Percentiles rank a stretch among this genome's conserved stretches.
phyloP scores from a whole-genome alignment of 495 filamentous ascomycete genomes.

The Parmelia sp. region DNA sequence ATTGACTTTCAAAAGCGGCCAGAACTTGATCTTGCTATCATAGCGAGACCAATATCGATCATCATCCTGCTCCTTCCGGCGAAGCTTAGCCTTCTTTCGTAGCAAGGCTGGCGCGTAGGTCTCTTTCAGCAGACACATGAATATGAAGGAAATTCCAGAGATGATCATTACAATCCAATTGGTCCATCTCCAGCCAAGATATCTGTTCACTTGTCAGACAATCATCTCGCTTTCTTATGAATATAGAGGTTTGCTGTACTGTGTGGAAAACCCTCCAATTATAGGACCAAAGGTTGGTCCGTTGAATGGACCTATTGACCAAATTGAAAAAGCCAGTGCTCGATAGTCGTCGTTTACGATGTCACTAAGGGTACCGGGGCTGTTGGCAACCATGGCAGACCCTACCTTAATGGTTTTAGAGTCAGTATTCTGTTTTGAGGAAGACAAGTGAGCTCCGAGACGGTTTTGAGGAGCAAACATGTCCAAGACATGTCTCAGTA shows the following conservation, averaged over 20 bases:
- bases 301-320: conserved; percentile 73
- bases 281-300: conserved; percentile 51
- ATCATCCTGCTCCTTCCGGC: conserved; percentile 69
- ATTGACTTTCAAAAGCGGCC: conserved; percentile 58
- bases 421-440: too few relatives aligned
- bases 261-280: conserved; percentile 65
- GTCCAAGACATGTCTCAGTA: too few relatives aligned
- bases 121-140: conserved; percentile 56
- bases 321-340: conserved; percentile 66
- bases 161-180: conserved; percentile 76
- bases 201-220: conserved; percentile 38
- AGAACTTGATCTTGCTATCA: conserved; percentile 46
- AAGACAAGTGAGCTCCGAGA: too few relatives aligned
- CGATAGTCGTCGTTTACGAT: conserved; percentile 64
- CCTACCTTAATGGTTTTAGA: too few relatives aligned
- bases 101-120: conserved; percentile 75
- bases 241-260: conserved; percentile 15
- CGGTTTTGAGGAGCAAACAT: too few relatives aligned
- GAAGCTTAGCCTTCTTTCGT: conserved; percentile 56
- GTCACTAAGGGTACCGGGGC: conserved; percentile 77
- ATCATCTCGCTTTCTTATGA: neutral
- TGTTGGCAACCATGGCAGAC: conserved; percentile 71
- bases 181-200: conserved; percentile 82
- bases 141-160: conserved; percentile 47
- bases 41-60: conserved; percentile 71